phyloP scores from a whole-genome alignment of 2,329 filamentous ascomycete species.

The Phialophora chinensis region DNA sequence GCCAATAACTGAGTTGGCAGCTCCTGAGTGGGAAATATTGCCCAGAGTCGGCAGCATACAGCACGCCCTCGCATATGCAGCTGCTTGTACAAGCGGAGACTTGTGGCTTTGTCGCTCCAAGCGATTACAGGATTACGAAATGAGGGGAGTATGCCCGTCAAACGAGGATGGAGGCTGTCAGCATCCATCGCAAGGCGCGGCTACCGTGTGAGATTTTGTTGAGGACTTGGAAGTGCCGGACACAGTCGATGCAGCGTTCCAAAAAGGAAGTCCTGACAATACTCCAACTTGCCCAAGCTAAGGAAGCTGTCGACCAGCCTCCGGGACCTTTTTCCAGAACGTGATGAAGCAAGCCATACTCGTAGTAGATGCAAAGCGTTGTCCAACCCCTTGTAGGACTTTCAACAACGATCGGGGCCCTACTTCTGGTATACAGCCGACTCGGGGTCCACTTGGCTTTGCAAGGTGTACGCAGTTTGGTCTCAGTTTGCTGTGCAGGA shows the following conservation, averaged over 20 bases:
- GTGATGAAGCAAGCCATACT: not conserved
- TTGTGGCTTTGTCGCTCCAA: not conserved
- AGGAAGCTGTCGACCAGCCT: not conserved
- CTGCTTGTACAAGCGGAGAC: slow-evolving; percentile 1
- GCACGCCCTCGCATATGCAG: slow-evolving; percentile 4
- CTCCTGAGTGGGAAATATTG: slow-evolving; percentile 8
- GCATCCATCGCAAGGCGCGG: not conserved
- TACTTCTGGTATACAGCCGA: not conserved
- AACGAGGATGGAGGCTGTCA: not conserved
- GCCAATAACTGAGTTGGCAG: not conserved
- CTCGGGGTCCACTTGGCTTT: not conserved
- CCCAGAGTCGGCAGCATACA: slow-evolving; percentile 2
- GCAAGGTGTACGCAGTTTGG: not conserved
- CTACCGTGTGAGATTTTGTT: not conserved
- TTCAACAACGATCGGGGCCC: not conserved
- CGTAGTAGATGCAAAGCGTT: not conserved
- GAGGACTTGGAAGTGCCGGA: not conserved
- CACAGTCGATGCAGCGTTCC: not conserved
- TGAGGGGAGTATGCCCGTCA: not conserved
- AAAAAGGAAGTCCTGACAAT: not conserved
- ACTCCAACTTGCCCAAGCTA: not conserved
- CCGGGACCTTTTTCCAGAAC: not conserved
- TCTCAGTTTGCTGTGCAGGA: not conserved
- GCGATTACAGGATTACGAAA: slow-evolving; percentile 6
- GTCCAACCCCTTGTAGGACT: not conserved